Conservation (phyloP, 23 red algal species). For the Chondrus crispus region DNA sequence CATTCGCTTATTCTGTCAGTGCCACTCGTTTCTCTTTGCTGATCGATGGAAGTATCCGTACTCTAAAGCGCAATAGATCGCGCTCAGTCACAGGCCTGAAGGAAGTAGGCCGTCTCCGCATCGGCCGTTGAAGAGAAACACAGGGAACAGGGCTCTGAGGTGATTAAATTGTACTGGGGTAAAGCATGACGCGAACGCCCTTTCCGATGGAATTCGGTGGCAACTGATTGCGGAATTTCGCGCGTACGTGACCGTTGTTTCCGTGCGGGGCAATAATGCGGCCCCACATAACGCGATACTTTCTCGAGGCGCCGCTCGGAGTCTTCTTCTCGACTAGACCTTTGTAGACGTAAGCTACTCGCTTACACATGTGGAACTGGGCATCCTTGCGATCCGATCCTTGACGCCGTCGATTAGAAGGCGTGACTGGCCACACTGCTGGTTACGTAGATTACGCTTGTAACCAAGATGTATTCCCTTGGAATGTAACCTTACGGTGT, state of each 20-base stretch:
- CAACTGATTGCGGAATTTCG: slow-evolving; percentile 87
- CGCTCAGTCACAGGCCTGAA: too few species aligned
- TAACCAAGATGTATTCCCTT: slow-evolving; percentile 93
- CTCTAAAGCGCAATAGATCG: too few species aligned
- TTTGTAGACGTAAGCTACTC: slow-evolving; percentile 94
- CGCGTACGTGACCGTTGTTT: slow-evolving; percentile 70
- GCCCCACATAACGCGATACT: slow-evolving; percentile 90
- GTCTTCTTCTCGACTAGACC: slow-evolving; percentile 66
- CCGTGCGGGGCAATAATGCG: slow-evolving; percentile 92
- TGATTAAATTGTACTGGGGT: slow-evolving; percentile 86
- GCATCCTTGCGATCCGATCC: slow-evolving; percentile 62
- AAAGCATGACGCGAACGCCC: slow-evolving; percentile 93
- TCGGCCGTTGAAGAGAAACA: too few species aligned
- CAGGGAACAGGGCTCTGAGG: too few species aligned
- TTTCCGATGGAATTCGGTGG: slow-evolving; percentile 83
- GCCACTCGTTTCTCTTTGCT: too few species aligned
- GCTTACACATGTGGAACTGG: slow-evolving; percentile 85
- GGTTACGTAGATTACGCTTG: slow-evolving; percentile 76
- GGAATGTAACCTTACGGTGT: slow-evolving; percentile 58
- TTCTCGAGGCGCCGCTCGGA: slow-evolving; percentile 38
- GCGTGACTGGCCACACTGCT: slow-evolving; percentile 75
- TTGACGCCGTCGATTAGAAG: slow-evolving; percentile 86
- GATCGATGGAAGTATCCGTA: too few species aligned
- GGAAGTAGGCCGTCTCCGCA: too few species aligned
- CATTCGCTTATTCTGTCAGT: too few species aligned